Evolutionary conservation across 257 asterid genomes (phyloP).

Genomic region (Apocynum venetum): DNA sequence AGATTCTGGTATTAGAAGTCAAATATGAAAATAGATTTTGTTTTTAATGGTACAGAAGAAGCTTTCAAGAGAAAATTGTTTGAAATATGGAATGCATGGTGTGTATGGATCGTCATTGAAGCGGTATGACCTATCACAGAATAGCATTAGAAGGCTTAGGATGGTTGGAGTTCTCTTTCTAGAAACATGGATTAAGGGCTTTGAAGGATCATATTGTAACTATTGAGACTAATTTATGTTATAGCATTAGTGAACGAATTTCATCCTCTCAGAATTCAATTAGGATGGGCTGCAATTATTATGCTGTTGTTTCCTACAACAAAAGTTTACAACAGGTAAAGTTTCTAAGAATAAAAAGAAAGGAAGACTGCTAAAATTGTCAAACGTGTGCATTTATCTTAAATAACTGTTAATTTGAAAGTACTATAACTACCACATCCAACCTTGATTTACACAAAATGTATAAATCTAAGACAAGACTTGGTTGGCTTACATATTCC

Average conservation of each 20-base stretch:
- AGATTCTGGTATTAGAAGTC: not conserved
- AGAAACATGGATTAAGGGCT: not conserved
- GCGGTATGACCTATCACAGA: not conserved
- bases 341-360: not conserved
- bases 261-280: not conserved
- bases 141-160: not conserved
- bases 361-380: not conserved
- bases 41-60: not conserved
- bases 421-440: not conserved
- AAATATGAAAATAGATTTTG: not conserved
- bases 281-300: not conserved
- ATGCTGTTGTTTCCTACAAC: not conserved
- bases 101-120: not conserved
- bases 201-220: not conserved
- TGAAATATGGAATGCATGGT: not conserved
- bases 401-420: not conserved
- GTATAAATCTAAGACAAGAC: not conserved
- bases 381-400: not conserved
- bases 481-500: not conserved
- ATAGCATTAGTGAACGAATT: not conserved
- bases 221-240: not conserved
- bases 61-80: conserved; percentile 1
- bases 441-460: not conserved
- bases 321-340: not conserved
- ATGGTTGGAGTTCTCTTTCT: not conserved